phyloP scores from a whole-genome alignment of 176 grass and related monocot genomes.

The Pontederia paniculata region DNA sequence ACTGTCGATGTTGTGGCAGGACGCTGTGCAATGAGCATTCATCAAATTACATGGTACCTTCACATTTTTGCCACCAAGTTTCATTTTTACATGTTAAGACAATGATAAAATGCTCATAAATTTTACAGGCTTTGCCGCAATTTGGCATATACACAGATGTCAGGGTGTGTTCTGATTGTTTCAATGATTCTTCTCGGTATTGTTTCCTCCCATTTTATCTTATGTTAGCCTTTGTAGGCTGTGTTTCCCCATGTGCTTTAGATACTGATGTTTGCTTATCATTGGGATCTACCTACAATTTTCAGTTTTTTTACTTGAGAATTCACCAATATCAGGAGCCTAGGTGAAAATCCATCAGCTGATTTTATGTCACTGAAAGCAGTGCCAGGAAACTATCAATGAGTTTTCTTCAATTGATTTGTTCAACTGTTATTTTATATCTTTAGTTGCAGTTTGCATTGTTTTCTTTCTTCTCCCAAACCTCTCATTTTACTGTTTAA shows the following conservation, averaged over 20 bases:
- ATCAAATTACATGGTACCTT: constrained; percentile 72
- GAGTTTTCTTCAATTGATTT: no score
- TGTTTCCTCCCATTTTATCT: not conserved
- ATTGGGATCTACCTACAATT: no score
- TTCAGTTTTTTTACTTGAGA: no score
- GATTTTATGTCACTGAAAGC: no score
- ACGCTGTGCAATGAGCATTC: constrained; percentile 95
- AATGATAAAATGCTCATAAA: constrained; percentile 6
- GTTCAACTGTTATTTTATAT: no score
- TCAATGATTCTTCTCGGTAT: constrained; percentile 70
- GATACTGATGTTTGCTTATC: no score
- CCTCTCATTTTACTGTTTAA: not conserved
- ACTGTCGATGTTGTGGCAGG: constrained; percentile 82
- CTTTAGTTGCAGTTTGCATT: not conserved
- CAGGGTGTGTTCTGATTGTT: constrained; percentile 79
- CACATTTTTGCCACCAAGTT: not conserved
- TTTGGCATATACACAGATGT: constrained; percentile 73
- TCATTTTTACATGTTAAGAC: not conserved
- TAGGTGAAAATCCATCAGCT: no score
- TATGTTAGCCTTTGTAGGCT: no score
- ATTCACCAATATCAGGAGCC: no score
- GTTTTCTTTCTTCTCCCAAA: not conserved
- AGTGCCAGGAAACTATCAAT: no score
- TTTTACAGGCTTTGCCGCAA: constrained; percentile 78
- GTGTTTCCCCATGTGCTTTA: no score